These are phyloP conservation scores for Suillus subluteus DNA, from an alignment of 768 basidiomycete species.

Conservation along the genomic window DNA sequence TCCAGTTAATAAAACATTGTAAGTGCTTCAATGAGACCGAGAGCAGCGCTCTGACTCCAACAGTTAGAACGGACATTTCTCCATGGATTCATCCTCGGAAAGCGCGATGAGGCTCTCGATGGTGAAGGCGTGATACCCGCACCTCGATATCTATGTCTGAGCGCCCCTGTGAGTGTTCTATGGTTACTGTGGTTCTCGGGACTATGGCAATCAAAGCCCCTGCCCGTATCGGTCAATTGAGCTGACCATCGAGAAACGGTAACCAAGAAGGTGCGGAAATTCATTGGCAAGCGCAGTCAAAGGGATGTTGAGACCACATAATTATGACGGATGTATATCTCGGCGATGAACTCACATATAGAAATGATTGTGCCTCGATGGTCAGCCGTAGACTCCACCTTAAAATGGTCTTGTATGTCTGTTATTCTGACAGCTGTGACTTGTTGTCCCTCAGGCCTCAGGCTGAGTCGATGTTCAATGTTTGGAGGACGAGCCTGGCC, in stretches of 20 bases:
- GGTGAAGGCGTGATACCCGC: background rate
- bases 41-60: background rate
- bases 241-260: background rate
- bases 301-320: background rate
- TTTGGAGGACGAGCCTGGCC: background rate
- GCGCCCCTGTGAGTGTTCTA: background rate
- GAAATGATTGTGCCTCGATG: background rate
- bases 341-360: background rate
- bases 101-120: background rate
- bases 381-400: background rate
- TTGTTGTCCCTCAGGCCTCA: background rate
- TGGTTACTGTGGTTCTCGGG: background rate
- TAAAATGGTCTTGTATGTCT: background rate
- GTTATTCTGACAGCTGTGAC: background rate
- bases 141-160: background rate
- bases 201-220: background rate
- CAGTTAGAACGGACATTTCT: too few species aligned
- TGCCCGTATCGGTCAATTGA: background rate
- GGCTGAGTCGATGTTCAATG: too few species aligned
- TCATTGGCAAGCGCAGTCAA: background rate
- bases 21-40: background rate
- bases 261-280: conserved; percentile 4
- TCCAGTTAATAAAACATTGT: background rate
- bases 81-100: background rate
- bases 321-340: background rate